Evolutionary conservation across 768 basidiomycete genomes (phyloP).

Genomic region (Tulasnella sp.): DNA sequence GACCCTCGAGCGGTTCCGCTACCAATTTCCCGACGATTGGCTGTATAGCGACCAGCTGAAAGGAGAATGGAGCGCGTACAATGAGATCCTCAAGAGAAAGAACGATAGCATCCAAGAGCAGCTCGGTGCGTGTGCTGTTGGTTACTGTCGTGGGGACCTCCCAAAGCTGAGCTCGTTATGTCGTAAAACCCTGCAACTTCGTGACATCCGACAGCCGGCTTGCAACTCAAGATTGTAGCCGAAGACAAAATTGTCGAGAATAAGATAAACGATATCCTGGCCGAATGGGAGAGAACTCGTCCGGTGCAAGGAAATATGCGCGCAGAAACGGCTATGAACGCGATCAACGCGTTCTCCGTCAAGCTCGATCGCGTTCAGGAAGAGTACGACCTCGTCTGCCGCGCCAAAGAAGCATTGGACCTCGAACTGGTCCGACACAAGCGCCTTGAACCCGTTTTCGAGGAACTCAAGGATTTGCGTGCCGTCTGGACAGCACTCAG

Average conservation of each 20-base stretch:
- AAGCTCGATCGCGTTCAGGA: slow-evolving; percentile 86
- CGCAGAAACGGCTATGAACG: slow-evolving; percentile 93
- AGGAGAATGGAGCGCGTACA: slow-evolving; percentile 98
- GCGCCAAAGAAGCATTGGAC: slow-evolving; percentile 95
- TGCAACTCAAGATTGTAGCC: slow-evolving; percentile 99
- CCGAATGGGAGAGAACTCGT: slow-evolving; percentile 93
- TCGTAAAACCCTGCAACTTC: neutral
- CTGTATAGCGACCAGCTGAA: slow-evolving; percentile 95
- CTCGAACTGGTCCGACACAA: slow-evolving; percentile 86
- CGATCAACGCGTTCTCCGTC: slow-evolving; percentile 91
- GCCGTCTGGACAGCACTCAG: slow-evolving; percentile 98
- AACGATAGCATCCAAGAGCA: slow-evolving; percentile 98
- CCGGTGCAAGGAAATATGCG: slow-evolving; percentile 96
- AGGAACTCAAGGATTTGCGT: slow-evolving; percentile 93
- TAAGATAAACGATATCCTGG: slow-evolving; percentile 84
- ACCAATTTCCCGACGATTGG: slow-evolving; percentile 97
- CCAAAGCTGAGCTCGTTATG: neutral
- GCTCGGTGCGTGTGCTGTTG: slow-evolving; percentile 56
- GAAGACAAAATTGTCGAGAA: slow-evolving; percentile 98
- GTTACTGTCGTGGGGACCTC: neutral
- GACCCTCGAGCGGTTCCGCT: slow-evolving; percentile 93
- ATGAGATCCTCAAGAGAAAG: slow-evolving; percentile 96
- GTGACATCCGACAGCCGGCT: slow-evolving; percentile 56
- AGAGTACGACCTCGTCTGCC: slow-evolving; percentile 90
- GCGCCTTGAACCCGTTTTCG: slow-evolving; percentile 88